Conservation (phyloP, 495 filamentous ascomycete genomes). For the Penicillium maclennaniae region DNA sequence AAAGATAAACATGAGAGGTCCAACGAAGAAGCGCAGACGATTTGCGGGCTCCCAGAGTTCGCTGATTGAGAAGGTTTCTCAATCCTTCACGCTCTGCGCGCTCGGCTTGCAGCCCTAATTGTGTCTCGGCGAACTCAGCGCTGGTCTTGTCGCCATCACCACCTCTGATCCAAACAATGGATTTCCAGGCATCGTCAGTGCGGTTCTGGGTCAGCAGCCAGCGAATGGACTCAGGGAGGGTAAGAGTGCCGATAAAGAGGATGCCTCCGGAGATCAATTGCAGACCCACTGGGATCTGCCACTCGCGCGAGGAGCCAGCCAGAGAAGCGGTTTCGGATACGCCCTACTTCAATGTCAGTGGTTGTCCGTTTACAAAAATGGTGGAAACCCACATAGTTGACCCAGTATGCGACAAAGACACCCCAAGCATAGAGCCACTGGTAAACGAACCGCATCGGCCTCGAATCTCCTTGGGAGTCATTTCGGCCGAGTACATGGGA, state of each 20-base stretch:
- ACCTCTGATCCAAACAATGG: constrained; percentile 49
- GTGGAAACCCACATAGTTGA: constrained; percentile 40
- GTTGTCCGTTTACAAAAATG: background rate
- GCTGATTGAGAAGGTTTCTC: constrained; percentile 33
- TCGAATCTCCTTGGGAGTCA: constrained; percentile 52
- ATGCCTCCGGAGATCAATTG: constrained; percentile 48
- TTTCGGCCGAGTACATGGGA: constrained; percentile 56
- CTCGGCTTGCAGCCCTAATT: constrained; percentile 41
- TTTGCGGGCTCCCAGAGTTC: constrained; percentile 43
- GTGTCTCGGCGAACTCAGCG: constrained; percentile 46
- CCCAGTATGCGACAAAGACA: constrained; percentile 50
- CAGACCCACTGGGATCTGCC: constrained; percentile 53
- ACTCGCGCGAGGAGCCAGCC: constrained; percentile 50
- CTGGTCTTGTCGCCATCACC: constrained; percentile 29
- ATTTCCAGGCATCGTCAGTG: constrained; percentile 40
- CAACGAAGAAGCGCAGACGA: constrained; percentile 30
- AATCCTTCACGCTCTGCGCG: constrained; percentile 31
- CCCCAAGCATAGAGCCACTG: constrained; percentile 52
- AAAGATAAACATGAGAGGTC: constrained; percentile 19
- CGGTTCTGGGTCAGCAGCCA: constrained; percentile 47
- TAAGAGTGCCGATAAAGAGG: constrained; percentile 45
- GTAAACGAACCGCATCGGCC: constrained; percentile 51
- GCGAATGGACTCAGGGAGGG: constrained; percentile 46
- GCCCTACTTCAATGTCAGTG: constrained; percentile 9
- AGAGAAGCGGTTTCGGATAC: constrained; percentile 46